Evolutionary conservation across 2,329 filamentous ascomycete genomes (phyloP), one percentile per base, ranked within the genome.

Genomic region (Aspergillus sp.): DNA sequence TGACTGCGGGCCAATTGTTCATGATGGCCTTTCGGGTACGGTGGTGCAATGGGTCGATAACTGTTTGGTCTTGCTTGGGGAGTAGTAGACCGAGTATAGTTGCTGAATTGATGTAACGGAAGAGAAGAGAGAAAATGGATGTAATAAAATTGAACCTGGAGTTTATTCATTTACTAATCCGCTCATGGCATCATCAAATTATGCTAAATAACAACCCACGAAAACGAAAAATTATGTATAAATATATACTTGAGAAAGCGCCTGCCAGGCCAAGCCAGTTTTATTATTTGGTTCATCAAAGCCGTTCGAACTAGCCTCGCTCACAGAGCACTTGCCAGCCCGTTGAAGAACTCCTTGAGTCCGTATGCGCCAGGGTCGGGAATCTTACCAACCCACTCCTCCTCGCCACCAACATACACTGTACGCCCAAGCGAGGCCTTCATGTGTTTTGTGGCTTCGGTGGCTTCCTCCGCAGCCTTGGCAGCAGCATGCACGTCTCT

Each of bases 401-500:
- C 67, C 64, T 79, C 76, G 43, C 89, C 89, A 61, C 90, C 91
- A 51, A 96, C 86, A 72, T 96, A 96, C 11, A 95, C 91, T 2
- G 89, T 86, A 58, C 91, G 80, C 7, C 95, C 95, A 41, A 99
- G 79, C 66, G 88, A 95, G 43, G 95, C 91, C 73, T 89, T 86
- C 93, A 99, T 97, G 23, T 89, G 90, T 79, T 93, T 96, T 19
- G 95, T 98, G 31, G 85, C 85, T 63, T 93, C 88, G 4, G 93
- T 89, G 0, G 89, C 95, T 47, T 86, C 81, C 62, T 84, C 84
- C 0, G 92, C 88, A 2, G 90, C 91, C 66, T 86, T 80, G 0
- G 91, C 91, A 7, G 95, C 93, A 70, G 86, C 81, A 63, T 85
- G 82, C 19, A 95, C 73, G 70, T 90, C 84, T 14, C 84, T 85